These are phyloP conservation scores for Triadica sebifera DNA, from an alignment of 345 rosid species.

Conservation along the genomic window DNA sequence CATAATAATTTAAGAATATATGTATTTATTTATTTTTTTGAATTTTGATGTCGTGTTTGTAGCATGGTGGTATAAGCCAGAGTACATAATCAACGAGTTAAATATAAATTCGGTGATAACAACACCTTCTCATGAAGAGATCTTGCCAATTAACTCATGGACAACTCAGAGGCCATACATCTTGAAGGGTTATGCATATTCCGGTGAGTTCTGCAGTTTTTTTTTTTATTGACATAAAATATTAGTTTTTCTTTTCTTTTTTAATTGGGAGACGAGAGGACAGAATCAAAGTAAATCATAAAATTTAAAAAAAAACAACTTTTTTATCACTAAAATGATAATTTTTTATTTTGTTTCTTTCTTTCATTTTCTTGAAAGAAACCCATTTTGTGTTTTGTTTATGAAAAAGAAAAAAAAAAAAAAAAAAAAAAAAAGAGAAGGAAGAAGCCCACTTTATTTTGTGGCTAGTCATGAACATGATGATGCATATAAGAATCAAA, in stretches of 20 bases:
- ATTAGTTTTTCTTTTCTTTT: background rate
- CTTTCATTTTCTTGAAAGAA: no score
- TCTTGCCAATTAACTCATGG: constrained; percentile 72
- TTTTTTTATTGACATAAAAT: no score
- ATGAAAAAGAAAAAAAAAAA: no score
- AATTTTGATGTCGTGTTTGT: constrained; percentile 1
- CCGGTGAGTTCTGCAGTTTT: constrained; percentile 65
- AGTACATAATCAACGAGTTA: constrained; percentile 77
- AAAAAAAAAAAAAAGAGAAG: no score
- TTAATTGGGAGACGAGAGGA: background rate
- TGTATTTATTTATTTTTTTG: no score
- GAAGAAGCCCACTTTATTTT: no score
- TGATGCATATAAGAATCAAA: no score
- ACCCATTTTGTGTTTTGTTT: no score
- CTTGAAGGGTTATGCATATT: constrained; percentile 76
- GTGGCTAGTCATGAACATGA: no score
- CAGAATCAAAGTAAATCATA: background rate
- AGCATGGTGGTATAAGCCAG: constrained; percentile 98
- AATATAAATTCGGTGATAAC: constrained; percentile 89
- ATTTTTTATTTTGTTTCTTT: no score
- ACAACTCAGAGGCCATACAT: constrained; percentile 84
- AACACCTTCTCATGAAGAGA: constrained; percentile 81
- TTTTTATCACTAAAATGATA: no score
- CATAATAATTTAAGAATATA: no score
- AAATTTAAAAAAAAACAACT: background rate